A percentile compares a stretch with the other conserved stretches of the same genome.
Evolutionary conservation across 73 alveolate species (phyloP).

Genomic region (Paramecium biaurelia): DNA sequence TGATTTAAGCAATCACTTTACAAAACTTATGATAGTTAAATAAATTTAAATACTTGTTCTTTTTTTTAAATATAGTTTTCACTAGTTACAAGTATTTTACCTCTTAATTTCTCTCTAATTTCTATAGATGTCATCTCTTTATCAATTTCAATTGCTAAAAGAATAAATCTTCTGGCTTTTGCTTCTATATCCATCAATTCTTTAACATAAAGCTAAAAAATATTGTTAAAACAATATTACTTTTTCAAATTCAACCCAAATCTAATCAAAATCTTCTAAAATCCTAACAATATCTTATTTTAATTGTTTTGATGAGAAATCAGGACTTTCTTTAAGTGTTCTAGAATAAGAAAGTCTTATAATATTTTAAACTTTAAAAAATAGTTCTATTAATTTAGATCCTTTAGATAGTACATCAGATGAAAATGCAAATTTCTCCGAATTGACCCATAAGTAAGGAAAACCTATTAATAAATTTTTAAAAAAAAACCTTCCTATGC

Average conservation of each 20-base stretch:
- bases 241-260: conserved; percentile 69
- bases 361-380: conserved; percentile 77
- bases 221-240: conserved; percentile 74
- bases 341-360: conserved; percentile 75
- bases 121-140: conserved; percentile 88
- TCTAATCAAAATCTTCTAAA: conserved; percentile 59
- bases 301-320: conserved; percentile 62
- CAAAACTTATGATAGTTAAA: conserved; percentile 72
- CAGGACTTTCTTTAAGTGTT: conserved; percentile 64
- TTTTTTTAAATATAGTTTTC: conserved; percentile 56
- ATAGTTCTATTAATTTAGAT: conserved; percentile 78
- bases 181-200: conserved; percentile 95
- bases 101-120: conserved; percentile 86
- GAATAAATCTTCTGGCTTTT: conserved; percentile 89
- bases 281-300: conserved; percentile 65
- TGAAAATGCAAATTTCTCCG: conserved; percentile 93
- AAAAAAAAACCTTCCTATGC: conserved; percentile 87
- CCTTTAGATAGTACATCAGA: conserved; percentile 94
- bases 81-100: conserved; percentile 75
- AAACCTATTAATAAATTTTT: conserved; percentile 63
- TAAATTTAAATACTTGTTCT: conserved; percentile 63
- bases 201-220: conserved; percentile 86
- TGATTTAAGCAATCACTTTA: conserved; percentile 83
- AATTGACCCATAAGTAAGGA: conserved; percentile 93
- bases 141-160: conserved; percentile 93